Evolutionary conservation across 129 eudicot species (phyloP), one percentile per base, ranked within the genome.

Genomic region (Solidago caesia): DNA sequence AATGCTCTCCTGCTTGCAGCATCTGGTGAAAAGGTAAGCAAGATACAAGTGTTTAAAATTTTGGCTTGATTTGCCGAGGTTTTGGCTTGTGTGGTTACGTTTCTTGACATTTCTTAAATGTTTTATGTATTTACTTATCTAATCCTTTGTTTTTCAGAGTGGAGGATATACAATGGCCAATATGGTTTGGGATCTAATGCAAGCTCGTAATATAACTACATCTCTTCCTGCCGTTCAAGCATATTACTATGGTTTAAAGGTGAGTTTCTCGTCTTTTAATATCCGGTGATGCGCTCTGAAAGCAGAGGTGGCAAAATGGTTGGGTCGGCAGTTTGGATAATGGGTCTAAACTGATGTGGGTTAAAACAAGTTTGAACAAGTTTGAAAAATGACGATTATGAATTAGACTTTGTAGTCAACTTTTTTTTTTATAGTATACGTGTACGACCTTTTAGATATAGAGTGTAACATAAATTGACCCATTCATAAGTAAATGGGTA

Each of bases 111-210:
- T 2, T 44, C 2, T 8, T 44, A 1, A 33, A 26, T 64, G 46
- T 45, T 49, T 1, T 7, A 47, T 5, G 16, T 7, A 3, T 48
- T 21, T 41, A 11, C 5, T 51, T 16, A 58, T 11, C 33, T 33
- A 51, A 59, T 59, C 10, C 48, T 77, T 51, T 55, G 27, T 68
- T 71, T 21, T 79, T 62, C 82, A 89, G 98, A 78, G 79, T 4
- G 98, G 98, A 29, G 96, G 98, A 21, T 93, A 81, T 75, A 81
- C 96, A 5, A 70, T 79, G 66, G 98, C 98, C 41, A 93, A 93
- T 83, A 74, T 90, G 70, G 46, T 93, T 75, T 93, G 98, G 98
- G 98, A 93, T 79, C 64, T 84, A 83, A 84, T 90, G 96, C 91
- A 86, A 78, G 84, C 89, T 68, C 92, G 89, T 66, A 81, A 71